Evolutionary conservation across 345 rosid species (phyloP), one percentile per base, ranked within the genome.

Genomic region (Ailanthus altissimus): DNA sequence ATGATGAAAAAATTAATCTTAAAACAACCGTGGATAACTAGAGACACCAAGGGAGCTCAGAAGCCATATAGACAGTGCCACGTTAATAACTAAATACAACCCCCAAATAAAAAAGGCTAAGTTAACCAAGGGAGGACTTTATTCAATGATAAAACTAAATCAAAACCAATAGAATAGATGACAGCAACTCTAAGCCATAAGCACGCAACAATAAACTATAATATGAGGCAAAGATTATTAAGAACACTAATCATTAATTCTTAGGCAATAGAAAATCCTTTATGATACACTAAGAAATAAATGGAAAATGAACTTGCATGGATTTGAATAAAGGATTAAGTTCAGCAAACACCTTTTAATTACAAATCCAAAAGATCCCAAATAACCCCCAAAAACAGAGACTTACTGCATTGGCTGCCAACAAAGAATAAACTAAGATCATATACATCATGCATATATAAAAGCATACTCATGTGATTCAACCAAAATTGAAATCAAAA

Each of bases 321-420:
- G 53, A 75, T 80, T 62, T 23, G 56, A 9, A 79, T 59, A 25
- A 28, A 72, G 25, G 54, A 58, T 80, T 49, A 72, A 51, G 72
- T 49, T 59, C 38, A 72, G 28, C 5, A 53, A 62, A 53, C 46
- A 60, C 71, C 38, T 61, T 57, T 14, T 71, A 20, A 28, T 50
- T 25, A 64, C 11, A 25, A 65, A 64, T 21, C 3, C 75, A 21
- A 26, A 49, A 28, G 69, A 53, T 23, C 66, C 51, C 42, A 70
- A 47, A 71, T 5, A 71, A 46, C 61, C 58, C 63, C 70, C 51
- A 64, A 26, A 38, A 56, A 63, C 16, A 42, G 21, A 62, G 11
- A 21, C 61, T 36, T 51, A 7, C 7, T 28, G 32, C 36, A 62
- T 11, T 61, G 66, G 61, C 32, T 49, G 58, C 69, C 49, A 47